These are phyloP conservation scores for Solidago caesia DNA, from an alignment of 129 eudicot genomes.

Conservation along the genomic window DNA sequence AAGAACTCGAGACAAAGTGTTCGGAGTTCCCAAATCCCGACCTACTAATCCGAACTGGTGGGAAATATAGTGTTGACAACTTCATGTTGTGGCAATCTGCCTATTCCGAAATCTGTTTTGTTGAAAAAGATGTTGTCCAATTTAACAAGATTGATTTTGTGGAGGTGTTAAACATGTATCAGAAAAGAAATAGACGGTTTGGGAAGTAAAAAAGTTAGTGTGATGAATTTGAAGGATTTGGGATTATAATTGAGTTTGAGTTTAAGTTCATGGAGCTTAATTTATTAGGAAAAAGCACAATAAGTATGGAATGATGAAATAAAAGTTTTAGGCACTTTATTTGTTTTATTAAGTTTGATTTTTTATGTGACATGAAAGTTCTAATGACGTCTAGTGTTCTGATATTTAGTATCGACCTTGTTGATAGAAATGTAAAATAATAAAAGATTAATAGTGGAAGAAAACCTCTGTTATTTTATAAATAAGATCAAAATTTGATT, in stretches of 20 bases:
- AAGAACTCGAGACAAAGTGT: constrained; percentile 10
- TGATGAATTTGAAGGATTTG: neutral
- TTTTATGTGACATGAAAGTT: too few species aligned
- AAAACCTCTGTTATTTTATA: too few species aligned
- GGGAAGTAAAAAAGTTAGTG: constrained; percentile 9
- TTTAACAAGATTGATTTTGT: constrained; percentile 17
- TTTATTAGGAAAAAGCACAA: too few species aligned
- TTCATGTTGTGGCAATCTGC: constrained; percentile 28
- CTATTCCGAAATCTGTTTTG: constrained; percentile 18
- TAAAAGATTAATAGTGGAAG: too few species aligned
- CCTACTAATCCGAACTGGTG: constrained; percentile 14
- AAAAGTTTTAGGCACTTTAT: too few species aligned
- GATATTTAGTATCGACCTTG: too few species aligned
- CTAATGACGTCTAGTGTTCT: too few species aligned
- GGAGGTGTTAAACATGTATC: constrained; percentile 11
- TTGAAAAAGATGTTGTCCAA: constrained; percentile 3
- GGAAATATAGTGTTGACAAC: constrained; percentile 6
- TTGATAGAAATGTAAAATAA: too few species aligned
- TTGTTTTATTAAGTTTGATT: too few species aligned
- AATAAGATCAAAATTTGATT: too few species aligned
- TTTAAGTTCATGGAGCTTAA: neutral
- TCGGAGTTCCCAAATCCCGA: constrained; percentile 3
- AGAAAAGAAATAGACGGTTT: constrained; percentile 23
- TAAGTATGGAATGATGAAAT: too few species aligned
- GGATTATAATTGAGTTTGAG: too few species aligned